Base-by-base conservation (phyloP, 228 moss, liverwort and hornwort species). In the Sphagnum magellanicum region DNA sequence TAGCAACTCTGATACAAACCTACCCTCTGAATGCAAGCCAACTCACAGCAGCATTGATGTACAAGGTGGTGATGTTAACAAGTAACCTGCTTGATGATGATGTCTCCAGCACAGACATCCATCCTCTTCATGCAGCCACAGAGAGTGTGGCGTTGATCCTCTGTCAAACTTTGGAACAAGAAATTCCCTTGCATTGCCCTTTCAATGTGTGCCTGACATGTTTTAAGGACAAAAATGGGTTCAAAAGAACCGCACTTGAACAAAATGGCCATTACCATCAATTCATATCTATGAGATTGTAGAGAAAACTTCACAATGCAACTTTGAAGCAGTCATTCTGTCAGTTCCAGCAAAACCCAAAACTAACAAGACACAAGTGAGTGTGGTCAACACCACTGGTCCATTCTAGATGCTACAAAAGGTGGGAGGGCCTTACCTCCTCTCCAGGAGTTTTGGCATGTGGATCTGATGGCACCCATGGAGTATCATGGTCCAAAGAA, bases 381-480 rank as follows among this genome's bases (percentile, higher is more conserved):
- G 32, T 32, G 32, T 32, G 32, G 32, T 32, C 32, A 32, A 32
- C 32, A 32, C 3, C 32, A 32, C 32, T 32, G 32, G 32, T 32
- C 32, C 32, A 32, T 32, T 32, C 32, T 32, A 32, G 32, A 32
- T 32, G 32, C 32, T 32, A 32, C 32, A 32, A 32, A 32, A 32
- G 32, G 32, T 32, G 64, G 48, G 49, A 64, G 50, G 60, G 49
- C 7, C 49, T 6, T 71, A 88, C 88, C 88, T 79, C 73, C 50
- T 57, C 48, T 17, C 46, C 63, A 16, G 66, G 71, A 70, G 62
- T 15, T 60, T 50, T 75, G 6, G 13, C 6, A 16, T 71, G 70
- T 16, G 50, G 61, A 46, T 53, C 74, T 69, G 79, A 49, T 1
- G 67, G 64, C 77, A 48, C 71, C 58, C 71, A 50, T 16, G 67